phyloP scores from a whole-genome alignment of 768 basidiomycete genomes.

The Hypholoma sublateritium region DNA sequence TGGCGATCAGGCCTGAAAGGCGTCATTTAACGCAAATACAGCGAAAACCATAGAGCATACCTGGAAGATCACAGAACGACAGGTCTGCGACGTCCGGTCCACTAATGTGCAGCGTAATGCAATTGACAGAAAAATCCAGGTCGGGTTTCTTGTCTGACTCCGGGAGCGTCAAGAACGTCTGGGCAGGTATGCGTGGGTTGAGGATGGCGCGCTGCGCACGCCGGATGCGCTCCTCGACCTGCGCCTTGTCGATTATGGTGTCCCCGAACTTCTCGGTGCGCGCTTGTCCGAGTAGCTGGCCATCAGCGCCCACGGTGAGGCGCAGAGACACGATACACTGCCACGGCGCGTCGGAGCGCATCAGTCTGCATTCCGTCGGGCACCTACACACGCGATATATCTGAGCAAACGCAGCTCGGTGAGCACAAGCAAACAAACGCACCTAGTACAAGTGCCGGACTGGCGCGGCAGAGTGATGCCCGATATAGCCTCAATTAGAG shows the following conservation, averaged over 20 bases:
- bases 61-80: constrained; percentile 66
- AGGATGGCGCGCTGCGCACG: constrained; percentile 68
- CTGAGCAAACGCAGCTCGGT: neutral
- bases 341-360: constrained; percentile 41
- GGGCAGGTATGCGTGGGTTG: constrained; percentile 42
- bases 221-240: constrained; percentile 67
- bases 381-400: constrained; percentile 35
- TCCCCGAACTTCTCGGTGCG: constrained; percentile 44
- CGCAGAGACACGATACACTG: constrained; percentile 50
- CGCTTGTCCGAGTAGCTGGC: constrained; percentile 38
- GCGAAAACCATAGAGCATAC: constrained; percentile 20
- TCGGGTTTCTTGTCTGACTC: constrained; percentile 23
- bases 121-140: constrained; percentile 54
- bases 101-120: constrained; percentile 56
- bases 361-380: constrained; percentile 57
- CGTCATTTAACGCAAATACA: neutral
- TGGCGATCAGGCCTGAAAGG: constrained; percentile 55
- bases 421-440: neutral
- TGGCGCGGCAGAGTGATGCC: constrained; percentile 70
- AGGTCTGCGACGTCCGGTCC: constrained; percentile 61
- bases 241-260: constrained; percentile 45
- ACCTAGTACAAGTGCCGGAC: constrained; percentile 76
- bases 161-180: constrained; percentile 39
- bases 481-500: constrained; percentile 75
- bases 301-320: constrained; percentile 38